Percentiles rank a stretch among this genome's conserved stretches.
Evolutionary conservation across 345 rosid genomes (phyloP).

Genomic region (Hibiscus syriacus): DNA sequence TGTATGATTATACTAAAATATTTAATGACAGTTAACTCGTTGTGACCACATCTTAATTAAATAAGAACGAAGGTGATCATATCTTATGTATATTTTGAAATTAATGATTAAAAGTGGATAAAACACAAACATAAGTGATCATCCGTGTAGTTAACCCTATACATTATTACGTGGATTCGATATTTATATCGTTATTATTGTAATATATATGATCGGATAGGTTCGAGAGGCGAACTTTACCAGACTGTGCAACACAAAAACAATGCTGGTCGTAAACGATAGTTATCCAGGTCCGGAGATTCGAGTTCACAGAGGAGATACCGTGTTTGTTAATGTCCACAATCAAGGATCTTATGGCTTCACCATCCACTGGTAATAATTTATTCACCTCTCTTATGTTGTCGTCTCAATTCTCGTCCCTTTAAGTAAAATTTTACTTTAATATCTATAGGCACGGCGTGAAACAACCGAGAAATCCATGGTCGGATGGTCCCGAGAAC

Average conservation of each 20-base stretch:
- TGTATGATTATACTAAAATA: too few species aligned
- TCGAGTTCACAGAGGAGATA: slow-evolving; percentile 35
- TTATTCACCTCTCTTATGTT: not conserved
- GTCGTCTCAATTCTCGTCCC: not conserved
- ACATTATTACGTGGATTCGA: too few species aligned
- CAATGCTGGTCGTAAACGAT: slow-evolving; percentile 37
- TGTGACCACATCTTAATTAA: too few species aligned
- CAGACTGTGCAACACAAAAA: slow-evolving; percentile 29
- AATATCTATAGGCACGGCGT: slow-evolving; percentile 41
- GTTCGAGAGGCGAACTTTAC: slow-evolving; percentile 27
- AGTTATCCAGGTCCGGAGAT: slow-evolving; percentile 41
- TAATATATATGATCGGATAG: too few species aligned
- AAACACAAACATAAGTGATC: too few species aligned
- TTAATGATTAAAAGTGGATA: too few species aligned
- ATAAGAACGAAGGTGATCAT: too few species aligned
- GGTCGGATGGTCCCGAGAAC: slow-evolving; percentile 49
- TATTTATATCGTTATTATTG: not conserved
- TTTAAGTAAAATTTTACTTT: not conserved
- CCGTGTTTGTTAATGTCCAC: slow-evolving; percentile 32
- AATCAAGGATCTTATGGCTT: slow-evolving; percentile 38
- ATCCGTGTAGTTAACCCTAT: too few species aligned
- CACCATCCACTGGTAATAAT: slow-evolving; percentile 46
- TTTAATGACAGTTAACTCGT: too few species aligned
- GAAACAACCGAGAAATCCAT: slow-evolving; percentile 45
- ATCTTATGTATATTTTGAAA: too few species aligned